Percentiles rank a stretch among this genome's conserved stretches.
Conservation (phyloP, 768 basidiomycete species). For the Amanita pallidorosea region DNA sequence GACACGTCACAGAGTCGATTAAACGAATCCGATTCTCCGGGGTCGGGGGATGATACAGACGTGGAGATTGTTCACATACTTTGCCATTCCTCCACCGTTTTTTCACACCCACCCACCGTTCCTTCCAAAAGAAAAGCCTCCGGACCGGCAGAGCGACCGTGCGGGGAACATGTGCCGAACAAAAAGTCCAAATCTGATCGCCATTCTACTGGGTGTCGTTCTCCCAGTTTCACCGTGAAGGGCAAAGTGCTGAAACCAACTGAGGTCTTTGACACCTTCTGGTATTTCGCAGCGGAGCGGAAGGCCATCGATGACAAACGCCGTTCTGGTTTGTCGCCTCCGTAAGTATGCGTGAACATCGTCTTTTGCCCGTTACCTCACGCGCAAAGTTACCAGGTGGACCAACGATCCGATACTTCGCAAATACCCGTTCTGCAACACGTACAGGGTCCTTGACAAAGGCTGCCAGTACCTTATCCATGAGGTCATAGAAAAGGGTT, state of each 20-base stretch:
- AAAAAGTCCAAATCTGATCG: not conserved
- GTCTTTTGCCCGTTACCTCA: constrained; percentile 2
- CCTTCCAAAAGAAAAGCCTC: not conserved
- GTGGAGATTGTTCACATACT: not conserved
- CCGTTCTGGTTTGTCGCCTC: constrained; percentile 33
- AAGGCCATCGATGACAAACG: constrained; percentile 47
- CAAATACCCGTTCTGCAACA: constrained; percentile 57
- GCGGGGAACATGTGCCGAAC: not conserved
- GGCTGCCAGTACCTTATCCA: constrained; percentile 57
- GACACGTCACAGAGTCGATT: not conserved
- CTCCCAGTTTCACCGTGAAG: constrained; percentile 20
- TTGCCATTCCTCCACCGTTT: not conserved
- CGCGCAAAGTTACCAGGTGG: constrained; percentile 35
- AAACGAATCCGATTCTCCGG: not conserved
- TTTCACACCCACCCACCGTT: not conserved
- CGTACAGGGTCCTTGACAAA: constrained; percentile 65
- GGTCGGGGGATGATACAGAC: not conserved
- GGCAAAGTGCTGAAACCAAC: constrained; percentile 33
- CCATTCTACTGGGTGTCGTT: not conserved
- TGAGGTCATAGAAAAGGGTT: constrained; percentile 61
- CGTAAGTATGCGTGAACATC: constrained; percentile 28
- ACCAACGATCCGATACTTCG: constrained; percentile 51
- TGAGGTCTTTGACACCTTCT: constrained; percentile 50
- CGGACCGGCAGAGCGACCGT: not conserved
- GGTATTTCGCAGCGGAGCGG: constrained; percentile 46